phyloP scores from a whole-genome alignment of 345 rosid genomes.

The Aurinia saxatilis region DNA sequence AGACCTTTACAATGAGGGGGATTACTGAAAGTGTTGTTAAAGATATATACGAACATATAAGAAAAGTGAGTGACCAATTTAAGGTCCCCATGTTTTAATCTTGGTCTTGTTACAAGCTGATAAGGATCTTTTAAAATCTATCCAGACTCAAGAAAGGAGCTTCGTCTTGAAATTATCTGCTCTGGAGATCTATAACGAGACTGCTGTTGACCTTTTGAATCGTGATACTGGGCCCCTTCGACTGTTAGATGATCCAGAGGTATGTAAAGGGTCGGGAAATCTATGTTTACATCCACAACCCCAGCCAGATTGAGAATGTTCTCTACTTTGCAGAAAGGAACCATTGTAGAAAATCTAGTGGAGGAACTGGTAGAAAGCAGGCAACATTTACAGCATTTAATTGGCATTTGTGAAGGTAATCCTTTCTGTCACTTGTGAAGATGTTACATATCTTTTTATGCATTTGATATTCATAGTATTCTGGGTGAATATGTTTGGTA shows the following conservation, averaged over 20 bases:
- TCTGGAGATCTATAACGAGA: constrained; percentile 91
- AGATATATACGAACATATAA: constrained; percentile 67
- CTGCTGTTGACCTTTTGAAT: constrained; percentile 74
- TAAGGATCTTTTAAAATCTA: neutral
- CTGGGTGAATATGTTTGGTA: neutral
- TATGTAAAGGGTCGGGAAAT: constrained; percentile 24
- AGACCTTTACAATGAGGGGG: constrained; percentile 91
- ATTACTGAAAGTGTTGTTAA: constrained; percentile 64
- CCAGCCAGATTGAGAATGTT: constrained; percentile 4
- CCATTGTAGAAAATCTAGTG: constrained; percentile 71
- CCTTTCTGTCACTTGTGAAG: neutral
- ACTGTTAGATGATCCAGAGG: constrained; percentile 98
- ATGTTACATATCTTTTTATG: neutral
- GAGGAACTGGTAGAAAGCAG: constrained; percentile 75
- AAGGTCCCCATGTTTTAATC: neutral
- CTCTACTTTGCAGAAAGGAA: constrained; percentile 62
- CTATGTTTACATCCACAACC: neutral
- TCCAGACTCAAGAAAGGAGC: constrained; percentile 63
- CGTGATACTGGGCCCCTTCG: constrained; percentile 77
- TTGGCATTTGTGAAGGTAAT: constrained; percentile 84
- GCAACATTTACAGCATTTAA: constrained; percentile 68
- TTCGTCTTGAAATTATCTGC: constrained; percentile 79
- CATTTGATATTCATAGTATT: neutral
- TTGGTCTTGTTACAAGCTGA: neutral
- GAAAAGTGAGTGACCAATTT: constrained; percentile 38